Evolutionary conservation across 2,329 filamentous ascomycete species (phyloP), one percentile per base, ranked within the genome.

Genomic region (Fusarium camptoceras): DNA sequence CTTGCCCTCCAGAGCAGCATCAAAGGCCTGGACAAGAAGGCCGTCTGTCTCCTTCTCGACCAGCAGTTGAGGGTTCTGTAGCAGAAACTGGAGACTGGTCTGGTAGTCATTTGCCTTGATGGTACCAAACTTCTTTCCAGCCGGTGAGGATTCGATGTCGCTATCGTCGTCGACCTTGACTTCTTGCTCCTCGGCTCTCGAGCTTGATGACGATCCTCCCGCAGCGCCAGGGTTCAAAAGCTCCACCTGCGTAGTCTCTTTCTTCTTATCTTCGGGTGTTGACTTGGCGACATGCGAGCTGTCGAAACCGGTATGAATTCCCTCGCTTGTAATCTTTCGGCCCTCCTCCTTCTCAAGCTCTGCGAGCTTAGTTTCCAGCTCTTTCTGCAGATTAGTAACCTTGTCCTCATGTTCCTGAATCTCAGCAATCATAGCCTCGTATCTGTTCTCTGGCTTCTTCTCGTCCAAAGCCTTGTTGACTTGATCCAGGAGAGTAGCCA

Each of bases 401-500:
- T 97, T 95, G 48, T 84, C 83, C 77, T 92, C 86, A 78, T 99
- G 95, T 37, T 85, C 87, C 68, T 89, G 87, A 18, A 98, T 88
- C 75, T 96, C 95, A 49, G 87, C 86, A 28, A 97, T 85, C 83
- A 97, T 98, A 55, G 87, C 91, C 49, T 87, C 85, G 77, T 92
- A 94, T 53, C 92, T 84, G 72, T 91, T 88, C 22, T 87, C 85
- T 1, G 87, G 85, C 66, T 91, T 89, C 80, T 92, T 92, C 77
- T 94, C 92, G 59, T 94, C 92, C 37, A 97, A 85, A 53, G 93
- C 89, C 81, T 88, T 86, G 76, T 97, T 98, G 43, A 98, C 94
- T 80, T 97, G 92, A 76, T 99, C 96, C 22, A 98, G 87, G 75
- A 99, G 81, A n/a, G 91, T 89, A n/a, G 93, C 93, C 92, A 99